Base-by-base conservation (phyloP, 2,329 filamentous ascomycete species). In the Ophiocordyceps camponoti-leonardi region DNA sequence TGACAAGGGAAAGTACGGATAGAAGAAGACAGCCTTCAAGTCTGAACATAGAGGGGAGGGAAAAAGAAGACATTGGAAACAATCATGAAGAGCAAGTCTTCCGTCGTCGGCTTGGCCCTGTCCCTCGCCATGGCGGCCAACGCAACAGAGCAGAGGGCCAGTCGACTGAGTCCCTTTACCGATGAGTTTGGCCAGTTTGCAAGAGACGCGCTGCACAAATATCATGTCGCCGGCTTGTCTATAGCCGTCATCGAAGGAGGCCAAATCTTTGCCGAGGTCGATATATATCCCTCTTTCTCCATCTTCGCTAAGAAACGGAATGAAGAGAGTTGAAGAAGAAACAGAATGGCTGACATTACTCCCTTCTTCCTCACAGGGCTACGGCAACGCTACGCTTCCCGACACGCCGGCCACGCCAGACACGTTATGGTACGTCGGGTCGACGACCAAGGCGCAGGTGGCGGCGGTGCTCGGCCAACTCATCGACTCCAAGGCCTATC, bases 371-470 rank as follows among this genome's bases (percentile, higher is more conserved):
- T 13, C 14, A 30, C 20, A 61, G 57, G 55, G 53, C n/a, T 61
- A 58, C 41, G 60, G 59, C 8, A 50, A 49, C 22, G 57, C 59
- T 4, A 58, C 54, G 0, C 40, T 59, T 16, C 58, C 50, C 48
- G 68, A 66, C 61, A 64, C 26, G 60, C 64, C 49, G 56, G 68
- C 49, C 49, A 66, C 51, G 54, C 61, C 44, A 47, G 59, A 69
- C 28, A 77, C 73, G 0, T 60, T 79, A 3, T 78, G 72, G 58
- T 73, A 71, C 47, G 64, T 63, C 2, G 76, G 67, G 2, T 76
- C 72, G 42, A 75, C 67, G 2, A 75, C 73, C 20, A 79, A 79
- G 54, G 69, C 72, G 4, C 66, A 73, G 45, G 70, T 67, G 0
- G 67, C 69, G 2, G 71, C 72, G 1, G 61, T 64, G 0, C 54